Evolutionary conservation across 106 monocot species (phyloP).

Genomic region (Cymbidium sinense): DNA sequence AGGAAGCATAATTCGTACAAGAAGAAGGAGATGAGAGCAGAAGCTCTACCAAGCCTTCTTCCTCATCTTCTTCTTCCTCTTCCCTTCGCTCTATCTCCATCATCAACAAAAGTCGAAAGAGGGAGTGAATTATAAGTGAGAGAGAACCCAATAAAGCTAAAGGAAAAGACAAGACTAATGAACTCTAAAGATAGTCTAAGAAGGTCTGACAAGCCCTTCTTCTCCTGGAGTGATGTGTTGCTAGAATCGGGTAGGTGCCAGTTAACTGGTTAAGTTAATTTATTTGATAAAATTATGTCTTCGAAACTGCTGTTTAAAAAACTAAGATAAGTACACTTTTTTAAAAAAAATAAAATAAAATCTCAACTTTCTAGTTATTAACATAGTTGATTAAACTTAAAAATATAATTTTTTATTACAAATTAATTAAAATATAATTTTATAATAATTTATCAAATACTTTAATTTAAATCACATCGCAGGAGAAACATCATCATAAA

Average conservation of each 20-base stretch:
- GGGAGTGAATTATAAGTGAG: background rate
- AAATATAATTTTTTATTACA: no score
- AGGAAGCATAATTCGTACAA: background rate
- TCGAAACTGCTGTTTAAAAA: no score
- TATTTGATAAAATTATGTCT: no score
- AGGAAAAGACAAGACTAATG: background rate
- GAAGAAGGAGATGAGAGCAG: constrained; percentile 8
- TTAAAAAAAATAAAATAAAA: no score
- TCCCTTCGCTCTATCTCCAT: constrained; percentile 2
- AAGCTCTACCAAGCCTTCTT: constrained; percentile 7
- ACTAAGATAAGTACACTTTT: no score
- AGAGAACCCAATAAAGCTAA: background rate
- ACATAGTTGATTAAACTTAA: no score
- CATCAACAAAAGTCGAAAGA: background rate
- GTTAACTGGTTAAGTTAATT: background rate
- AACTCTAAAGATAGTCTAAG: background rate
- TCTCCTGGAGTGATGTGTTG: background rate
- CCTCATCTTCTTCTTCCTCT: constrained; percentile 3
- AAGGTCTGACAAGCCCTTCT: background rate
- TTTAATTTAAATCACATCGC: no score
- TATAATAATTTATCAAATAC: no score
- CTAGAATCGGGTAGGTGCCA: background rate
- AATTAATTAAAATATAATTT: no score
- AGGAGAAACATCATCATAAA: no score
- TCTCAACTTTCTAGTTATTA: no score